Conservation (phyloP, 1,284 basidiomycete genomes). For the Afroboletus lepidellus region DNA sequence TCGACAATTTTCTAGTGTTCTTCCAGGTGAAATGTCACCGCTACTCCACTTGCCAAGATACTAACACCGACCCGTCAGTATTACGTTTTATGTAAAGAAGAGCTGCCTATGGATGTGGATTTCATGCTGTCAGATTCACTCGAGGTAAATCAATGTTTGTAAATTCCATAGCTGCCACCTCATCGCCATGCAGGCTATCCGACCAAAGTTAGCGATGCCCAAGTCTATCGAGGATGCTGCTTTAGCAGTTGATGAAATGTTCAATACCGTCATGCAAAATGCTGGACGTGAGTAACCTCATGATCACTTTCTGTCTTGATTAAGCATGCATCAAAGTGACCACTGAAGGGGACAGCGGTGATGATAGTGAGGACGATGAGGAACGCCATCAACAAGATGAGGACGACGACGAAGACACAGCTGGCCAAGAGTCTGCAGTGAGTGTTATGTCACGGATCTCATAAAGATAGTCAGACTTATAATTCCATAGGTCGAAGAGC, state of each 20-base stretch:
- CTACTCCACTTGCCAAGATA: background rate
- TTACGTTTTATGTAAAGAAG: constrained; percentile 85
- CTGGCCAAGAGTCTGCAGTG: constrained; percentile 52
- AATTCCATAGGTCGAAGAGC: constrained; percentile 56
- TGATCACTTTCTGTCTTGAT: constrained; percentile 3
- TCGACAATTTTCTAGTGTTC: constrained; percentile 90
- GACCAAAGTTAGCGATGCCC: constrained; percentile 69
- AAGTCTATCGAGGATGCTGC: constrained; percentile 86
- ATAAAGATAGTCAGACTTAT: background rate
- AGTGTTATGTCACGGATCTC: constrained; percentile 20
- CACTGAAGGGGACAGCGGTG: constrained; percentile 64
- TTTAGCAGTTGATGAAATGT: constrained; percentile 84
- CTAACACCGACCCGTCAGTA: constrained; percentile 49
- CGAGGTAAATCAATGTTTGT: constrained; percentile 55
- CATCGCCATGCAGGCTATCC: constrained; percentile 56
- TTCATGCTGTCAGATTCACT: constrained; percentile 95
- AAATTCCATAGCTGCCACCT: constrained; percentile 6
- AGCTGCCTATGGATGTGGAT: constrained; percentile 93
- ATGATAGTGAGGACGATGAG: constrained; percentile 67
- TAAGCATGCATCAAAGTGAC: constrained; percentile 30
- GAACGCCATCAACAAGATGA: constrained; percentile 54
- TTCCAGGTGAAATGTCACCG: constrained; percentile 69
- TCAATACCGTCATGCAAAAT: constrained; percentile 62
- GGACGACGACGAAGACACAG: constrained; percentile 50
- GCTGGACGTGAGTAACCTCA: constrained; percentile 47